phyloP scores from a whole-genome alignment of 441 rosid species.

The Brassica hybrid region DNA sequence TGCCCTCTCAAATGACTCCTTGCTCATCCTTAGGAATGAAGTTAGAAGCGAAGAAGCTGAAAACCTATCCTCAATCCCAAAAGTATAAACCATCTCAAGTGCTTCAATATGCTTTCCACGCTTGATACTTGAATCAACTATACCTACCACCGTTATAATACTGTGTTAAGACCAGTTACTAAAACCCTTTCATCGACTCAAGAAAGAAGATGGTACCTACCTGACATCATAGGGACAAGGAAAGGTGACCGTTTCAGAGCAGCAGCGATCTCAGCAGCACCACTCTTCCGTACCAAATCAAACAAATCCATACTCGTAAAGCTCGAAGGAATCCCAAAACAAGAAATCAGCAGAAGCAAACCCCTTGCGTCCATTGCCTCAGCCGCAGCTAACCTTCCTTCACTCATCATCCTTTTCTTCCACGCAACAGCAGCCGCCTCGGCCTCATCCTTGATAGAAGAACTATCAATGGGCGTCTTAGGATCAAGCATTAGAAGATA shows the following conservation, averaged over 20 bases:
- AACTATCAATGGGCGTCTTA: slow-evolving; percentile 33
- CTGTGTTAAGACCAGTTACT: slow-evolving; percentile 13
- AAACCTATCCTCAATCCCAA: slow-evolving; percentile 64
- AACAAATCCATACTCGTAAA: slow-evolving; percentile 56
- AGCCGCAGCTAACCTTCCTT: slow-evolving; percentile 63
- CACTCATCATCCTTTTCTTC: slow-evolving; percentile 67
- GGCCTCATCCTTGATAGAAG: slow-evolving; percentile 49
- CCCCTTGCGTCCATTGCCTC: slow-evolving; percentile 65
- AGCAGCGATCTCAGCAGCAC: slow-evolving; percentile 46
- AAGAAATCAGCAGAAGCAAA: slow-evolving; percentile 66
- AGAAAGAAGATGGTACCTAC: slow-evolving; percentile 55
- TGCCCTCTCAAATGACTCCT: slow-evolving; percentile 53
- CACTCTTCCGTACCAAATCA: slow-evolving; percentile 57
- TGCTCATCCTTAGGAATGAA: slow-evolving; percentile 53
- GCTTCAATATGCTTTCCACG: slow-evolving; percentile 60
- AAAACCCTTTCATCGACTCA: background rate
- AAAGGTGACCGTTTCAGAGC: slow-evolving; percentile 55
- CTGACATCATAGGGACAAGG: slow-evolving; percentile 59
- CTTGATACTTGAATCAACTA: slow-evolving; percentile 59
- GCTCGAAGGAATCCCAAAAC: slow-evolving; percentile 67
- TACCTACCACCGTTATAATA: slow-evolving; percentile 44
- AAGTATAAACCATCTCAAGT: slow-evolving; percentile 57
- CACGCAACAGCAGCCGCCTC: slow-evolving; percentile 60
- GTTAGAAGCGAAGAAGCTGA: slow-evolving; percentile 58
- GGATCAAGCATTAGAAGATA: slow-evolving; percentile 47